Base-by-base conservation (phyloP, 2,329 filamentous ascomycete genomes). In the Thelonectria blattea region DNA sequence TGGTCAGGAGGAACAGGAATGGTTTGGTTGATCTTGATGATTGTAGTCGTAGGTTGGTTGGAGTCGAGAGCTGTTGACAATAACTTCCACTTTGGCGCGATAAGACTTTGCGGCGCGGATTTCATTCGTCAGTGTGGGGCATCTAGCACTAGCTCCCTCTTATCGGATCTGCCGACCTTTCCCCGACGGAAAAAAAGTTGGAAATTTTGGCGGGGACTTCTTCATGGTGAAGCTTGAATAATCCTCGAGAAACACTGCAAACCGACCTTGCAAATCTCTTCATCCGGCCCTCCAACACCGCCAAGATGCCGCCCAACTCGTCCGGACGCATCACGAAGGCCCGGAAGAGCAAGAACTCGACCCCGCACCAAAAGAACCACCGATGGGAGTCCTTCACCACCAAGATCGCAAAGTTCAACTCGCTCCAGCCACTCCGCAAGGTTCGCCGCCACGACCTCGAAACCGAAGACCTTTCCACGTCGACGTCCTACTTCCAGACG, bases 371-470 rank as follows among this genome's bases (percentile, higher is more conserved):
- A 63, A 93, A 92, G 73, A 90, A 92, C 53, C 92, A 97, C 78
- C 86, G 91, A 74, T 98, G 92, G 86, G 91, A 97, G 79, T 90
- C 91, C 64, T 98, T 98, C 79, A 91, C 90, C 61, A 86, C 89
- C 73, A 95, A 96, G 76, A 91, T 98, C 75, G 87, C 91, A 65
- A 95, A 93, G 76, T 86, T 98, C 73, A 95, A 92, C 78, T 87
- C 87, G 32, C 84, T 99, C 79, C 94, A 99, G 72, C 95, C 95
- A 47, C 85, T 99, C 68, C 92, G 95, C 76, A 90, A 90, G 78
- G 90, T 96, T 70, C 91, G 93, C 77, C 90, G 90, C 74, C 86
- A 96, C 79, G 88, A 91, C 71, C 88, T 95, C 79, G 90, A 93
- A 63, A 87, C 89, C 72, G 89, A 91, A 80, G 89, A 93, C 75